These are phyloP conservation scores for Knoxdaviesia capensis DNA, from an alignment of 2,329 filamentous ascomycete species.

Conservation along the genomic window DNA sequence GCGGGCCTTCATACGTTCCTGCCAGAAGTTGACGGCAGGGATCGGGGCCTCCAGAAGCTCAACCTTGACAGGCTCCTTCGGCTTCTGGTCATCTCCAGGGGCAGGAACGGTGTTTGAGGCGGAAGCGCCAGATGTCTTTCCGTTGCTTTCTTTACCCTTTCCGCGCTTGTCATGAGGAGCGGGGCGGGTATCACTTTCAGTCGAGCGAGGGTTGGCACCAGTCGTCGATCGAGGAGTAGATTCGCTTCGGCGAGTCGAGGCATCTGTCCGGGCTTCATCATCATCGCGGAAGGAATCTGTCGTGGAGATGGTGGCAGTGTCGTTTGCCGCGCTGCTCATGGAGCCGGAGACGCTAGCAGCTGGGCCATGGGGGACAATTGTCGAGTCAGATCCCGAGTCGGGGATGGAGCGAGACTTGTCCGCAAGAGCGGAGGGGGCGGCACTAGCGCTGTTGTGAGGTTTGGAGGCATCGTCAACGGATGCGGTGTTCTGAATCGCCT, in stretches of 20 bases:
- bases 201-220: conserved; percentile 6
- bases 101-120: conserved; percentile 26
- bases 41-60: conserved; percentile 63
- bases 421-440: no score
- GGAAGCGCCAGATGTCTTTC: conserved; percentile 14
- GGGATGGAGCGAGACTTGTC: no score
- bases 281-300: conserved; percentile 19
- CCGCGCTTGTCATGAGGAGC: no score
- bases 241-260: conserved; percentile 20
- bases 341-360: conserved; percentile 5
- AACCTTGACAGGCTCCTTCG: conserved; percentile 35
- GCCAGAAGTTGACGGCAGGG: conserved; percentile 77
- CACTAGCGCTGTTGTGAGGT: background rate
- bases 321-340: conserved; percentile 6
- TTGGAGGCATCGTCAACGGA: conserved; percentile 1
- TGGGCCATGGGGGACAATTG: no score
- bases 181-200: conserved; percentile 22
- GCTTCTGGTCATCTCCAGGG: conserved; percentile 33
- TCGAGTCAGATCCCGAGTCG: no score
- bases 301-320: conserved; percentile 11
- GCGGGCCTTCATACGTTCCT: conserved; percentile 55
- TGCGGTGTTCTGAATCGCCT: conserved; percentile 1
- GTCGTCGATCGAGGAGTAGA: conserved; percentile 1
- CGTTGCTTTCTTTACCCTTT: conserved; percentile 34
- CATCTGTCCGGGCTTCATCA: conserved; percentile 17